phyloP scores from a whole-genome alignment of 1,284 basidiomycete genomes.

The Irpex sp. region DNA sequence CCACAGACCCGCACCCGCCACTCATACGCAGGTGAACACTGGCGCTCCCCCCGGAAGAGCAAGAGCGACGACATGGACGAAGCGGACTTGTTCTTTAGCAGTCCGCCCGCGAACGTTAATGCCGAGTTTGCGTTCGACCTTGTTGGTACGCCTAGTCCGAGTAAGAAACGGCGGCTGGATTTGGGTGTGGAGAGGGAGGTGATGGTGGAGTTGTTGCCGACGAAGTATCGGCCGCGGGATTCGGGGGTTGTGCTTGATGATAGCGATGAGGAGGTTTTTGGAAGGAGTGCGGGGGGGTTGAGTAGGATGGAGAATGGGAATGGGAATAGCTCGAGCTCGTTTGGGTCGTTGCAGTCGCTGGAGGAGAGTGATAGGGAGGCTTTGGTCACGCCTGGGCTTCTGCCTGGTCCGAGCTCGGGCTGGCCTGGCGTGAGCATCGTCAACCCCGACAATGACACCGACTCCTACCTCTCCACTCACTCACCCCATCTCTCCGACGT shows the following conservation, averaged over 20 bases:
- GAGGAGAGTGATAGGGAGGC: constrained; percentile 45
- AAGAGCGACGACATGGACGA: constrained; percentile 36
- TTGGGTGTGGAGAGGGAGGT: no score
- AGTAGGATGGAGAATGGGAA: constrained; percentile 33
- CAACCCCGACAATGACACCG: no score
- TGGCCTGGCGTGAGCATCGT: no score
- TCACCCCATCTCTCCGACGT: no score
- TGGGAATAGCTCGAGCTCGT: constrained; percentile 42
- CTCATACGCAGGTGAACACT: constrained; percentile 45
- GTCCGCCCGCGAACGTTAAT: constrained; percentile 20
- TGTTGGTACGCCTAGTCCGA: constrained; percentile 55
- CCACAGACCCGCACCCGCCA: constrained; percentile 44
- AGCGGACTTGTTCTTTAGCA: constrained; percentile 56
- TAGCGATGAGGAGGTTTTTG: constrained; percentile 12
- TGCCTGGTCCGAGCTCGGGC: constrained; percentile 46
- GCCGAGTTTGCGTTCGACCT: constrained; percentile 32
- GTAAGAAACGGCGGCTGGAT: constrained; percentile 34
- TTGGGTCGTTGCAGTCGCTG: constrained; percentile 49
- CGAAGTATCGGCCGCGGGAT: constrained; percentile 68
- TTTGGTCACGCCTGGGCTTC: constrained; percentile 60
- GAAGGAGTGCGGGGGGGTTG: not conserved
- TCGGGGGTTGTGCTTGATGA: constrained; percentile 52
- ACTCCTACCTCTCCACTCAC: not conserved
- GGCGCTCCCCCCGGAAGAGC: constrained; percentile 4
- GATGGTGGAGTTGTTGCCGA: constrained; percentile 38